Conservation (phyloP, 176 grass and related monocot species). For the Oropetium thomaeum region DNA sequence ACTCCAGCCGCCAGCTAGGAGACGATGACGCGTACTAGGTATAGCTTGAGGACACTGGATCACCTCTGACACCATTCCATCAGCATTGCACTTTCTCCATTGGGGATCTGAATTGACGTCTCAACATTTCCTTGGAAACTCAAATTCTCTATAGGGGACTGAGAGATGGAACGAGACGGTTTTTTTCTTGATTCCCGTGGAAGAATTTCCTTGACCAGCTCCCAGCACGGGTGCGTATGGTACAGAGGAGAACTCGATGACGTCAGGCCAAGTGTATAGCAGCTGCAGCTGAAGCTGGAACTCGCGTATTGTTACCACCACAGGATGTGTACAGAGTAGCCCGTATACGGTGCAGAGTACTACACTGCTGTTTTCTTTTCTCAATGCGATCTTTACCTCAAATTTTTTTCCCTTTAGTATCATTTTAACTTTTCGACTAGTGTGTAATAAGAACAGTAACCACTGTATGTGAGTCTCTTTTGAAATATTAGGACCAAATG, state of each 20-base stretch:
- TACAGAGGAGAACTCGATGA: neutral
- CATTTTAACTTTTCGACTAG: neutral
- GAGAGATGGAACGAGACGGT: neutral
- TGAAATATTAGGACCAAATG: neutral
- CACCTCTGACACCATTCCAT: neutral
- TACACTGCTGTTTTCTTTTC: neutral
- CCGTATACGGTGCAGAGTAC: neutral
- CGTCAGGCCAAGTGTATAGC: conserved; percentile 28
- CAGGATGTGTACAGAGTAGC: conserved; percentile 27
- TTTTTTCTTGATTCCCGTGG: neutral
- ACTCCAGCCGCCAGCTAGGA: neutral
- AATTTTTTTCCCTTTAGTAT: neutral
- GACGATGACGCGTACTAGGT: neutral
- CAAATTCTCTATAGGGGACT: too few relatives aligned
- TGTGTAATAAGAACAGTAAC: conserved; percentile 2
- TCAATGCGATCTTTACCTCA: neutral
- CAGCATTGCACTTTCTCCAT: too few relatives aligned
- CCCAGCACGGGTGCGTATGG: neutral
- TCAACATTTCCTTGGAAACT: neutral
- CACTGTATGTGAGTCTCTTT: neutral
- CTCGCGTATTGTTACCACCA: neutral
- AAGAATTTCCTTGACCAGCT: neutral
- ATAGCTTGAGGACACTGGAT: neutral
- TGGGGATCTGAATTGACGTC: neutral
- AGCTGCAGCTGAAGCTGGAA: conserved; percentile 27